Evolutionary conservation across 768 basidiomycete genomes (phyloP).

Genomic region (Tricholoma flavovirens): DNA sequence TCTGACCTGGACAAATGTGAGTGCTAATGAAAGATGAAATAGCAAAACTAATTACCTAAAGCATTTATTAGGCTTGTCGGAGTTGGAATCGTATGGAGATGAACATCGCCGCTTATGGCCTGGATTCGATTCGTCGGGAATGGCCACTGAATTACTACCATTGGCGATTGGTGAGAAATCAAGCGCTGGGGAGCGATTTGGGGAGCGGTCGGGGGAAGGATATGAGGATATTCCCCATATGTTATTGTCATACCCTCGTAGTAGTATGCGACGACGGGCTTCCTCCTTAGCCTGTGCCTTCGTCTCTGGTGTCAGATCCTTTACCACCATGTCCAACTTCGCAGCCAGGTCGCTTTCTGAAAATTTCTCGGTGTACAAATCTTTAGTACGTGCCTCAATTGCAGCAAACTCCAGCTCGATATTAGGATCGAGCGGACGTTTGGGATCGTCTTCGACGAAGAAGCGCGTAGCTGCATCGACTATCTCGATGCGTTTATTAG

Average conservation of each 20-base stretch:
- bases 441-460: constrained; percentile 19
- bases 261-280: constrained; percentile 1
- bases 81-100: neutral
- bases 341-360: constrained; percentile 22
- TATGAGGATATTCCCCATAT: neutral
- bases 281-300: constrained; percentile 11
- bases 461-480: constrained; percentile 33
- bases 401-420: constrained; percentile 19
- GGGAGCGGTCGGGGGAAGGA: constrained; percentile 16
- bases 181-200: constrained; percentile 6
- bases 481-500: constrained; percentile 29
- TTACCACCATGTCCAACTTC: constrained; percentile 24
- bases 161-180: neutral
- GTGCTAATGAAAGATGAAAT: neutral
- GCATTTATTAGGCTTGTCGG: constrained; percentile 11
- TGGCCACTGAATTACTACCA: neutral
- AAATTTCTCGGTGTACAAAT: constrained; percentile 18
- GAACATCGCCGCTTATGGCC: constrained; percentile 13
- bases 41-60: constrained; percentile 6
- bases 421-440: constrained; percentile 15
- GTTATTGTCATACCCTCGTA: constrained; percentile 1
- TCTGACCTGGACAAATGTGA: neutral
- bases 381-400: constrained; percentile 16
- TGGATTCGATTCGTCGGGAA: neutral
- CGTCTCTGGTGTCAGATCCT: constrained; percentile 21